Evolutionary conservation across 2,329 filamentous ascomycete genomes (phyloP).

Genomic region (Aspergillus japonicus): DNA sequence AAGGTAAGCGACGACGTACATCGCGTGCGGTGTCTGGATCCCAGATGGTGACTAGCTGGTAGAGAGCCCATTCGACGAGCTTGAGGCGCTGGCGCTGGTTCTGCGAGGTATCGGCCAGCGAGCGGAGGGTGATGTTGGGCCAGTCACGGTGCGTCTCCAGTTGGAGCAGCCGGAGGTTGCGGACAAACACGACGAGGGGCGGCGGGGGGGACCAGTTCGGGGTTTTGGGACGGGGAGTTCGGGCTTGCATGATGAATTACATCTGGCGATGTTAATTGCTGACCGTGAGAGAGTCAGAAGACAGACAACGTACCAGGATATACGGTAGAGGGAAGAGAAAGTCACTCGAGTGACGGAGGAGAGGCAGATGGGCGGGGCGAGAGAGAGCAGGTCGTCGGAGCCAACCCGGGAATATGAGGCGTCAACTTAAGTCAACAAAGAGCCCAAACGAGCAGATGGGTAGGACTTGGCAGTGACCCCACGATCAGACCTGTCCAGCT

Average conservation of each 20-base stretch:
- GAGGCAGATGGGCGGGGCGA: neutral
- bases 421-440: neutral
- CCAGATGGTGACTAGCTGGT: slow-evolving; percentile 80
- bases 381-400: neutral
- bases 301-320: neutral
- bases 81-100: slow-evolving; percentile 81
- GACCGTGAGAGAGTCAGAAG: neutral
- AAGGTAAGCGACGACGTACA: slow-evolving; percentile 46
- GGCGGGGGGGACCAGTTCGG: slow-evolving; percentile 47
- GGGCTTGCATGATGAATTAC: slow-evolving; percentile 33
- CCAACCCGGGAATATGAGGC: neutral
- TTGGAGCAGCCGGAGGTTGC: slow-evolving; percentile 78
- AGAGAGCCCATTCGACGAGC: slow-evolving; percentile 87
- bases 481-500: neutral
- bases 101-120: slow-evolving; percentile 68
- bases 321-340: neutral
- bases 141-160: slow-evolving; percentile 75
- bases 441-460: neutral
- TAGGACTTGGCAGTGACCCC: neutral
- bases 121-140: slow-evolving; percentile 69
- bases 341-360: no score
- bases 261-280: neutral
- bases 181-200: slow-evolving; percentile 68
- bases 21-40: slow-evolving; percentile 72
- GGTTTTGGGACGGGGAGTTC: slow-evolving; percentile 32